These are phyloP conservation scores for Neurospora pannonica DNA, from an alignment of 495 filamentous ascomycete genomes.

Conservation along the genomic window DNA sequence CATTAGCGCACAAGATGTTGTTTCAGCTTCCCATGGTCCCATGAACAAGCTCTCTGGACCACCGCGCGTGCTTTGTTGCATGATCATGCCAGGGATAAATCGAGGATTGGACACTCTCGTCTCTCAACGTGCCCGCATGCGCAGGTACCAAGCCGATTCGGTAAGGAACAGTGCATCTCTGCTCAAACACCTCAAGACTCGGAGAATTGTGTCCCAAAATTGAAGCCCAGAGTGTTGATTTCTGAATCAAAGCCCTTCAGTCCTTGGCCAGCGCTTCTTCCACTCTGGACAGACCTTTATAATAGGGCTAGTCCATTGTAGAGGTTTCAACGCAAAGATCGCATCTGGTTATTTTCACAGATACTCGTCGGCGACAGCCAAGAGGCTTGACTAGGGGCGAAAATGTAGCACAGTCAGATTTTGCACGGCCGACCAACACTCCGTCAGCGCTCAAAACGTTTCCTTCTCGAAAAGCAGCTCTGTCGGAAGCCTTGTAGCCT, in stretches of 20 bases:
- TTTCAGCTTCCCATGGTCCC: background rate
- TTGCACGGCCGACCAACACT: background rate
- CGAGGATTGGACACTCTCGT: background rate
- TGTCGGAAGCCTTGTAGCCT: background rate
- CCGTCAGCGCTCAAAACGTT: background rate
- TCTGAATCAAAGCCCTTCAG: background rate
- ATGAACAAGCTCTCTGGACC: background rate
- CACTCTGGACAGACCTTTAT: background rate
- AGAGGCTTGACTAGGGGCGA: slow-evolving; percentile 31
- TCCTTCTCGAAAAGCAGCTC: background rate
- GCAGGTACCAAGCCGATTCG: background rate
- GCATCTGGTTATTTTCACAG: background rate
- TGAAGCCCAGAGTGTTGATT: background rate
- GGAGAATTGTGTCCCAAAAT: background rate
- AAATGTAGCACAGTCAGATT: background rate
- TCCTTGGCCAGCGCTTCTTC: background rate
- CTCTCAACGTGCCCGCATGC: background rate
- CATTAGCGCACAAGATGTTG: background rate
- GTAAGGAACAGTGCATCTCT: background rate
- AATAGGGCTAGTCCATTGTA: background rate
- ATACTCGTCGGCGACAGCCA: slow-evolving; percentile 64
- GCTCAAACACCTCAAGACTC: background rate
- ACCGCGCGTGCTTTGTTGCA: background rate
- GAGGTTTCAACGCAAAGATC: background rate
- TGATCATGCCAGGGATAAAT: background rate